These are phyloP conservation scores for Biscogniauxia marginata DNA, from an alignment of 2,329 filamentous ascomycete genomes.

Conservation along the genomic window DNA sequence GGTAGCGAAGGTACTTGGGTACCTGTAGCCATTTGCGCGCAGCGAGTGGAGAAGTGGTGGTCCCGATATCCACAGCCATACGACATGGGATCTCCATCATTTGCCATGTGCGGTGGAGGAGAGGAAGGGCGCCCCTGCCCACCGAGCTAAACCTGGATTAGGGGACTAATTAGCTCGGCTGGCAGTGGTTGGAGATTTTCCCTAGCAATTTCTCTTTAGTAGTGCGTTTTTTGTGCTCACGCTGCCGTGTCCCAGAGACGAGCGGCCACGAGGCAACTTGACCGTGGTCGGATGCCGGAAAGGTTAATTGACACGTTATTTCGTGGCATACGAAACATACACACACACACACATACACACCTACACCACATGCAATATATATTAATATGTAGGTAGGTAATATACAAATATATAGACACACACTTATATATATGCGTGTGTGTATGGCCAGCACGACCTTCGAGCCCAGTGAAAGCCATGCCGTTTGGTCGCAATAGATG, in stretches of 20 bases:
- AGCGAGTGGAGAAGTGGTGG: slow-evolving; percentile 18
- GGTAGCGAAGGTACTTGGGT: no score
- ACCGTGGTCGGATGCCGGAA: background rate
- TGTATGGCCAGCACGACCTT: background rate
- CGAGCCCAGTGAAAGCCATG: background rate
- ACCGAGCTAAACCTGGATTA: slow-evolving; percentile 10
- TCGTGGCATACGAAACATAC: background rate
- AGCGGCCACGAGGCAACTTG: background rate
- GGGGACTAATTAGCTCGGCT: background rate
- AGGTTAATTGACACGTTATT: background rate
- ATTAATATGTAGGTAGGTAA: no score
- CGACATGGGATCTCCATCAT: slow-evolving; percentile 21
- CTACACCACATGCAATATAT: no score
- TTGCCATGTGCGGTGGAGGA: slow-evolving; percentile 24
- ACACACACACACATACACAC: background rate
- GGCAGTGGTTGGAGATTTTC: slow-evolving; percentile 12
- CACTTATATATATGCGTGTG: background rate
- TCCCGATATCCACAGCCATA: slow-evolving; percentile 16
- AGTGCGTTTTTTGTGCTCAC: background rate
- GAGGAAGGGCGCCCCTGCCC: slow-evolving; percentile 13
- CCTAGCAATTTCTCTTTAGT: no score
- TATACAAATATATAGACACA: no score
- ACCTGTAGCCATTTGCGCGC: slow-evolving; percentile 11
- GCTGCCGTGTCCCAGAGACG: background rate
- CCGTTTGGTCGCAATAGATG: background rate